Evolutionary conservation across 2,329 filamentous ascomycete genomes (phyloP).

Genomic region (Taxawa tesnikishii): DNA sequence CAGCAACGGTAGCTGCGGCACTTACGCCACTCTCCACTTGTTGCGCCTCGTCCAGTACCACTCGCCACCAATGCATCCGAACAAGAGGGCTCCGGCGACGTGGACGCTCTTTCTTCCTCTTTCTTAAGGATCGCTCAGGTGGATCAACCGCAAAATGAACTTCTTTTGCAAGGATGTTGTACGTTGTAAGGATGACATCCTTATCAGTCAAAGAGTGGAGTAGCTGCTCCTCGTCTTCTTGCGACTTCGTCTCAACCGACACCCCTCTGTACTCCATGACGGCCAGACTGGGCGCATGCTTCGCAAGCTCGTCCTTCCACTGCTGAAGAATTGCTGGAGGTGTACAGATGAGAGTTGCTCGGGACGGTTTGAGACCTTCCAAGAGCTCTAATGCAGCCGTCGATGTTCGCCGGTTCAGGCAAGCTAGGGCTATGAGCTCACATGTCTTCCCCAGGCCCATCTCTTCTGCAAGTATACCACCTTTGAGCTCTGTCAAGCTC

Average conservation of each 20-base stretch:
- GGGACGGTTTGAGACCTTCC: slow-evolving; percentile 24
- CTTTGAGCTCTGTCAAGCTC: slow-evolving; percentile 33
- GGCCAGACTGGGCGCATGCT: slow-evolving; percentile 43
- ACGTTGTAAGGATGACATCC: slow-evolving; percentile 52
- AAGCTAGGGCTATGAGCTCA: slow-evolving; percentile 60
- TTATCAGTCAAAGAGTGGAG: slow-evolving; percentile 33
- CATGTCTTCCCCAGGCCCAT: slow-evolving; percentile 78
- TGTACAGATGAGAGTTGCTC: slow-evolving; percentile 51
- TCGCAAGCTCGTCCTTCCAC: slow-evolving; percentile 48
- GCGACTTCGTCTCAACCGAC: slow-evolving; percentile 14
- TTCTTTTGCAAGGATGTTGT: slow-evolving; percentile 62
- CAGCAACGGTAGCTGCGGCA: slow-evolving; percentile 69
- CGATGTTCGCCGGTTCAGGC: slow-evolving; percentile 41
- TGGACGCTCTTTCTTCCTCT: slow-evolving; percentile 46
- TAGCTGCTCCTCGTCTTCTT: slow-evolving; percentile 24
- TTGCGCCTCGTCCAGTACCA: slow-evolving; percentile 65
- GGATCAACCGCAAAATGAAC: slow-evolving; percentile 62
- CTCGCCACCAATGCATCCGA: slow-evolving; percentile 76
- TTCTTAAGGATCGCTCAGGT: slow-evolving; percentile 57
- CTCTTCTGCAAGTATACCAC: slow-evolving; percentile 64
- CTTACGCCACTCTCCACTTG: slow-evolving; percentile 87
- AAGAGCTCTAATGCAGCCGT: background rate
- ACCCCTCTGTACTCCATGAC: slow-evolving; percentile 47
- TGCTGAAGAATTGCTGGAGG: slow-evolving; percentile 50
- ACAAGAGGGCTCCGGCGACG: slow-evolving; percentile 64